Conservation (phyloP, 495 filamentous ascomycete species). For the Penicillium subrubescens region DNA sequence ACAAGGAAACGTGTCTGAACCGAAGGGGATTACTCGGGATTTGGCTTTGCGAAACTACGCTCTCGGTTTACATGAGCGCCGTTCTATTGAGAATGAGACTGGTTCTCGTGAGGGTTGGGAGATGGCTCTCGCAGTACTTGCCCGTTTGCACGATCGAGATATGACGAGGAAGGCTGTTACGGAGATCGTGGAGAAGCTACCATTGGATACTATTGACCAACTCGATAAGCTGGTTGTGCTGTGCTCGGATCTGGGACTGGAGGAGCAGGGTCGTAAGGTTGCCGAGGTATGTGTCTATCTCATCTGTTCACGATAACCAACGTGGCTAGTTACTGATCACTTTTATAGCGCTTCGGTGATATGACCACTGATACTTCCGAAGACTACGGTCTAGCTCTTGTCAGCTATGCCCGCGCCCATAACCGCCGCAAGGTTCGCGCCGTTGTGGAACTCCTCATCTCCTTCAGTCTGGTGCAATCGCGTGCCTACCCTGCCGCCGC, state of each 20-base stretch:
- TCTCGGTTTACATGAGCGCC: conserved; percentile 48
- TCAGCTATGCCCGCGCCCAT: conserved; percentile 84
- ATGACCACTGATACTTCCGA: conserved; percentile 63
- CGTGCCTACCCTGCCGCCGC: conserved; percentile 67
- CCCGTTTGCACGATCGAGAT: conserved; percentile 66
- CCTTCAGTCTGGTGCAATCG: conserved; percentile 81
- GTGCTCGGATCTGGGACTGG: conserved; percentile 69
- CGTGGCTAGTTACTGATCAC: conserved; percentile 7
- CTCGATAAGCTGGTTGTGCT: conserved; percentile 76
- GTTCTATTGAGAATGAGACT: conserved; percentile 41
- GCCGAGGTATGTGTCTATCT: conserved; percentile 65
- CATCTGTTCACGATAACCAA: background rate
- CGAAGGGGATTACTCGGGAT: conserved; percentile 55
- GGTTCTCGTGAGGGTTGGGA: conserved; percentile 76
- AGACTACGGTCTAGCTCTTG: conserved; percentile 76
- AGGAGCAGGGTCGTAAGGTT: conserved; percentile 67
- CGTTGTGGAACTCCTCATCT: conserved; percentile 82
- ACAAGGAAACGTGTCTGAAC: conserved; percentile 28
- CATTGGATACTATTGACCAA: conserved; percentile 62
- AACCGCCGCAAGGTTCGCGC: conserved; percentile 72
- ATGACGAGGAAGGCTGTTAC: conserved; percentile 67
- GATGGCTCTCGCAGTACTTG: conserved; percentile 74
- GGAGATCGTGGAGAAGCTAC: conserved; percentile 63
- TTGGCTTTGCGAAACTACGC: conserved; percentile 76
- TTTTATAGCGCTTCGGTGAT: conserved; percentile 72